These are phyloP conservation scores for Glonium stellatum DNA, from an alignment of 495 filamentous ascomycete genomes.

Conservation along the genomic window DNA sequence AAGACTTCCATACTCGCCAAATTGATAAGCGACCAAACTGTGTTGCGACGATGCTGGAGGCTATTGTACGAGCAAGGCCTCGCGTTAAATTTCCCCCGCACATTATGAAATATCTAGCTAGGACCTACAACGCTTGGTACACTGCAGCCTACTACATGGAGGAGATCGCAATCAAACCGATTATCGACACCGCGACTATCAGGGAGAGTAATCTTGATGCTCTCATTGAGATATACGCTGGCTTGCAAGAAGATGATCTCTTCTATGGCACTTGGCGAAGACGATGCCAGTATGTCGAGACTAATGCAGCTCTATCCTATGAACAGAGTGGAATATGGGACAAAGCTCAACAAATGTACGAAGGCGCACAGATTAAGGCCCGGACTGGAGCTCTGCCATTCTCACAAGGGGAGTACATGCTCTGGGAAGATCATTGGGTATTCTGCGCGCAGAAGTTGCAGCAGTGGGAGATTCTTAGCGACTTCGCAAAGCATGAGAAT, in stretches of 20 bases:
- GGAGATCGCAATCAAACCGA: slow-evolving; percentile 70
- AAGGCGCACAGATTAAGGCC: slow-evolving; percentile 93
- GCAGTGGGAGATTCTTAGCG: slow-evolving; percentile 94
- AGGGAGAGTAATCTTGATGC: slow-evolving; percentile 94
- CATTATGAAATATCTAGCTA: slow-evolving; percentile 85
- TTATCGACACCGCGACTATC: slow-evolving; percentile 73
- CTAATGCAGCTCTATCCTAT: slow-evolving; percentile 91
- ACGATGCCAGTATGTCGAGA: slow-evolving; percentile 90
- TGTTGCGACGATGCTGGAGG: slow-evolving; percentile 81
- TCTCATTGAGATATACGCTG: slow-evolving; percentile 80
- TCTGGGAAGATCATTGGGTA: slow-evolving; percentile 99
- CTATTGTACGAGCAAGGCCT: slow-evolving; percentile 71
- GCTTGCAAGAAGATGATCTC: slow-evolving; percentile 86
- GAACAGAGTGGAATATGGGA: slow-evolving; percentile 99
- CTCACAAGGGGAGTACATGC: slow-evolving; percentile 93
- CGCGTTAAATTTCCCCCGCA: slow-evolving; percentile 89
- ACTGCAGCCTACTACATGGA: slow-evolving; percentile 79
- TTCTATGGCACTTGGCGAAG: slow-evolving; percentile 98
- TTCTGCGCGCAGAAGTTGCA: slow-evolving; percentile 96
- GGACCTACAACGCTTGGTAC: slow-evolving; percentile 94
- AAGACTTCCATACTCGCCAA: slow-evolving; percentile 90
- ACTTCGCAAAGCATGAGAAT: slow-evolving; percentile 99
- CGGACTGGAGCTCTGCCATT: slow-evolving; percentile 88
- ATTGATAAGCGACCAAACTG: slow-evolving; percentile 93
- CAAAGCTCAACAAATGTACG: slow-evolving; percentile 92